Evolutionary conservation across 148 eudicot species (phyloP).

Genomic region (Selenicereus undatus): DNA sequence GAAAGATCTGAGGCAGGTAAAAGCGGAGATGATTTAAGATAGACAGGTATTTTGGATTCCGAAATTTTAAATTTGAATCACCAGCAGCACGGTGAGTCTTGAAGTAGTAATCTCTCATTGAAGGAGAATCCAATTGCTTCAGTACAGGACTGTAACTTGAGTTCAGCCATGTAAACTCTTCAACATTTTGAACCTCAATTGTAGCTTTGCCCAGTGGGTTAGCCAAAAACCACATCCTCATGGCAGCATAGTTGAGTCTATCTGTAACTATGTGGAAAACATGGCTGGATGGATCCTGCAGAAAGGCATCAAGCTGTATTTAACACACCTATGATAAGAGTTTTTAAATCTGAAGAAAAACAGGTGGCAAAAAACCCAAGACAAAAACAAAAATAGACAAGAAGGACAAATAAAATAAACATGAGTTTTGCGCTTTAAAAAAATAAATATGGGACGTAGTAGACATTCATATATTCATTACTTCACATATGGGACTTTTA

Average conservation of each 20-base stretch:
- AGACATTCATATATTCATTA: not conserved
- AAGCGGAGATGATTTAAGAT: constrained; percentile 86
- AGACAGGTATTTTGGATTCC: constrained; percentile 84
- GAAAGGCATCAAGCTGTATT: not conserved
- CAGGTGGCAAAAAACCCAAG: not conserved
- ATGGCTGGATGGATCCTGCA: constrained; percentile 74
- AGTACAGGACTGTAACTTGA: constrained; percentile 88
- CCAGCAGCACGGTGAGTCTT: constrained; percentile 59
- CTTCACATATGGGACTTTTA: not conserved
- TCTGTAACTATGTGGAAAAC: constrained; percentile 88
- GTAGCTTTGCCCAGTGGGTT: constrained; percentile 69
- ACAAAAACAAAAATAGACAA: not conserved
- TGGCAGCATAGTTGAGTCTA: constrained; percentile 87
- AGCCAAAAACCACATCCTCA: constrained; percentile 91
- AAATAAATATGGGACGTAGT: not conserved
- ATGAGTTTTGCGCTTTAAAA: too few relatives aligned
- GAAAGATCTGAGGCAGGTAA: constrained; percentile 87
- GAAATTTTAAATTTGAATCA: constrained; percentile 70
- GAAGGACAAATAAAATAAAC: not conserved
- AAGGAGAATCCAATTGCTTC: constrained; percentile 67
- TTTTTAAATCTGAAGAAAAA: constrained; percentile 3
- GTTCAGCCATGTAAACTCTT: constrained; percentile 86
- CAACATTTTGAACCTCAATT: constrained; percentile 68
- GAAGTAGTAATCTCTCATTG: constrained; percentile 83
- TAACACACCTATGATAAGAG: not conserved